Conservation (phyloP, 208 protist genomes). For the Acanthamoeba triangularis region DNA sequence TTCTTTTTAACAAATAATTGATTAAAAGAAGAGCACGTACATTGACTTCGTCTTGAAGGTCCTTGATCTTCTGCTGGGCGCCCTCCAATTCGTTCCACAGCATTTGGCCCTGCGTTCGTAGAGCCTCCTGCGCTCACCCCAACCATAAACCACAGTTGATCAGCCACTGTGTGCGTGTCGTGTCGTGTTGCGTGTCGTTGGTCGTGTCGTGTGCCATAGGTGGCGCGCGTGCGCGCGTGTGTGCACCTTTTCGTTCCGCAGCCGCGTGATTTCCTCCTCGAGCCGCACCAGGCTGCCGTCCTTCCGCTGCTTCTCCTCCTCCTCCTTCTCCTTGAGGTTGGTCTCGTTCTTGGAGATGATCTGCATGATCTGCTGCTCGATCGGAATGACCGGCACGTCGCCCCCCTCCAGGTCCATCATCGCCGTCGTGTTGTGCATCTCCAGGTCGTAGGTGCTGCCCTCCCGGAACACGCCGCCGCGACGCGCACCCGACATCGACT, state of each 20-base stretch:
- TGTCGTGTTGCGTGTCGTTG: background rate
- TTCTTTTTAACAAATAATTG: too few relatives aligned
- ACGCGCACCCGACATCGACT: background rate
- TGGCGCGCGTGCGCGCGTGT: too few relatives aligned
- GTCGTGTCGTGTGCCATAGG: background rate
- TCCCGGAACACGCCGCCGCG: background rate
- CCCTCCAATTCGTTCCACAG: constrained; percentile 28
- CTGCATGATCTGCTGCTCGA: constrained; percentile 38
- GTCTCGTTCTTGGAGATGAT: constrained; percentile 32
- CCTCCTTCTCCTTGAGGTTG: constrained; percentile 13
- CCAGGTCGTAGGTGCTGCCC: background rate
- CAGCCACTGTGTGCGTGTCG: background rate
- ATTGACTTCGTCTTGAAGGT: background rate
- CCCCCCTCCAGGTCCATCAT: background rate
- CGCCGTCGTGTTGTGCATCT: background rate
- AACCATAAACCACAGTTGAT: too few relatives aligned
- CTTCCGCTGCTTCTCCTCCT: constrained; percentile 25
- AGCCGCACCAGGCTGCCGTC: background rate
- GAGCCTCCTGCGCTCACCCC: background rate
- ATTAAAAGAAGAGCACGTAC: background rate
- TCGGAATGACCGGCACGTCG: background rate
- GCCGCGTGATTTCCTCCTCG: background rate
- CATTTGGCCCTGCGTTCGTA: background rate
- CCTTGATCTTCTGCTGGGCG: constrained; percentile 7
- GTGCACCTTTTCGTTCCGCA: background rate